Conservation (phyloP, 2,329 filamentous ascomycete species). For the Aspergillus jensenii region DNA sequence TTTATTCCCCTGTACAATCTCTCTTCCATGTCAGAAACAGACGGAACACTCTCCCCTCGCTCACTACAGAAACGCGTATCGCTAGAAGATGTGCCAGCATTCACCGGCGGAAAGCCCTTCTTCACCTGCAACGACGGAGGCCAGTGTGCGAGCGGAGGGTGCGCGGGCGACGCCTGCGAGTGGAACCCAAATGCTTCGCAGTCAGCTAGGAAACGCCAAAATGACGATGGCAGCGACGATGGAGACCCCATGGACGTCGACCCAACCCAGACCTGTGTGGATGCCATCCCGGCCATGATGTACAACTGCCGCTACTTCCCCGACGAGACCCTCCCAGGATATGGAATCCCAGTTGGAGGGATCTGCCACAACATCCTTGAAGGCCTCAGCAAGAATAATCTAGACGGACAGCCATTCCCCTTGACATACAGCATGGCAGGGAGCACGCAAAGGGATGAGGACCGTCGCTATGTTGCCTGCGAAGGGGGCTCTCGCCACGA, state of each 20-base stretch:
- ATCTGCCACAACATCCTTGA: background rate
- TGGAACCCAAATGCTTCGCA: background rate
- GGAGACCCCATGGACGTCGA: background rate
- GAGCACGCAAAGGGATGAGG: no score
- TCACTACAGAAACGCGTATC: background rate
- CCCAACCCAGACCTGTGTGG: background rate
- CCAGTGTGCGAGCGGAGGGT: background rate
- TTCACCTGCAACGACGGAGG: conserved; percentile 1
- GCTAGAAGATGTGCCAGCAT: background rate
- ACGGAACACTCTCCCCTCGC: background rate
- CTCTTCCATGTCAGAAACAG: background rate
- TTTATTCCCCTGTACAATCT: background rate
- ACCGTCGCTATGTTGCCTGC: no score
- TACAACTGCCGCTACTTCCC: conserved; percentile 1
- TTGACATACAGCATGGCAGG: no score
- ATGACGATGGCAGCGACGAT: background rate
- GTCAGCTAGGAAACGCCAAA: background rate
- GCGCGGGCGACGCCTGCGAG: background rate
- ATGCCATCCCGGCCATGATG: background rate
- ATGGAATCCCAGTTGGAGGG: background rate
- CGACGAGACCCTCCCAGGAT: background rate
- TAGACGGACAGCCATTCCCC: no score
- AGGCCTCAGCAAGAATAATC: background rate
- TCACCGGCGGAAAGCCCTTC: background rate
- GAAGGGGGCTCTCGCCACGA: no score